Conservation (phyloP, 176 grass and related monocot genomes). For the Juncus effusus region DNA sequence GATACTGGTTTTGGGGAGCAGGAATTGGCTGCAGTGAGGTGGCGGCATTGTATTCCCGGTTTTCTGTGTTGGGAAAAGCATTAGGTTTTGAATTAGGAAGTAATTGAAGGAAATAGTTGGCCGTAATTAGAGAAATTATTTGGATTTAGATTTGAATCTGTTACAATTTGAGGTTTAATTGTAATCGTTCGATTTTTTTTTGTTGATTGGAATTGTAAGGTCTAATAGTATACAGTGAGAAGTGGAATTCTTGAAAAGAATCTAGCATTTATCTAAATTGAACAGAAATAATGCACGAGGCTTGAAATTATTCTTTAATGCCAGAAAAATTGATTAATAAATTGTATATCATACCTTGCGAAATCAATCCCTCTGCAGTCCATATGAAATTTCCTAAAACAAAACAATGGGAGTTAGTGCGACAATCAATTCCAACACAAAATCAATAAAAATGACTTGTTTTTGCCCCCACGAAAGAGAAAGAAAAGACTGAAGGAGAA, state of each 20-base stretch:
- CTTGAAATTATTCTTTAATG: too few species aligned
- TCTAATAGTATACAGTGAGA: not conserved
- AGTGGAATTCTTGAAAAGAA: not conserved
- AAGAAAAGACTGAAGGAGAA: too few species aligned
- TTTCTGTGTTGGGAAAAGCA: conserved; percentile 1
- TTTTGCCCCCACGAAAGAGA: too few species aligned
- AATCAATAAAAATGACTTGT: too few species aligned
- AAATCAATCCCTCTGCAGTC: conserved; percentile 2
- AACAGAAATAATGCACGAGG: not conserved
- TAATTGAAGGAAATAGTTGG: not conserved
- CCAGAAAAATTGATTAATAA: not conserved
- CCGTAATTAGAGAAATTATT: not conserved
- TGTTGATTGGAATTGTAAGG: not conserved
- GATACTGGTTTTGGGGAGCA: conserved; percentile 15
- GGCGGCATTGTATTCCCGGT: conserved; percentile 15
- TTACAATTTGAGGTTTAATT: not conserved
- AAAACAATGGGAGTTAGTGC: not conserved
- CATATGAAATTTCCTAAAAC: conserved; percentile 14
- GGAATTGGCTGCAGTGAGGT: not conserved
- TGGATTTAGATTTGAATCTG: not conserved
- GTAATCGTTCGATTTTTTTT: not conserved
- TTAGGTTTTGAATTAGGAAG: not conserved
- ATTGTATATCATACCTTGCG: conserved; percentile 6
- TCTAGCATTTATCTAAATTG: not conserved
- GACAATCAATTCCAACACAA: too few species aligned